Conservation (phyloP, 2,329 filamentous ascomycete genomes). For the Dryadomyces sulphureus region DNA sequence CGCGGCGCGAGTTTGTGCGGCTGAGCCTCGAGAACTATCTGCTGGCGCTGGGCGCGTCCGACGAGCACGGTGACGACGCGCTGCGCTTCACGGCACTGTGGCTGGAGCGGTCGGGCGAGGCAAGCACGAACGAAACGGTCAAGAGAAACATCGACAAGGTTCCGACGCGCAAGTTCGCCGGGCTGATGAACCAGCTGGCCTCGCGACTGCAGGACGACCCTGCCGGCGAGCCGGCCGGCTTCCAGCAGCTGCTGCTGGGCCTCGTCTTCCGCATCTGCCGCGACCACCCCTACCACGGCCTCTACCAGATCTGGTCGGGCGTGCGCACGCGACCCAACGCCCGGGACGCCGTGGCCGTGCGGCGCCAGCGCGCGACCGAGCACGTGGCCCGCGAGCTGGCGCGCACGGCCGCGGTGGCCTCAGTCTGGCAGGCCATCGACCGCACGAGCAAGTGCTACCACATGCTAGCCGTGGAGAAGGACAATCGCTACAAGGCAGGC, state of each 20-base stretch:
- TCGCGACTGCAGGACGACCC: constrained; percentile 67
- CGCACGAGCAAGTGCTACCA: constrained; percentile 56
- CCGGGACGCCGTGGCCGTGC: constrained; percentile 60
- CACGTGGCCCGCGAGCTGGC: constrained; percentile 48
- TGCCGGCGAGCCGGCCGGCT: constrained; percentile 23
- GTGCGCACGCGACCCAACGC: constrained; percentile 52
- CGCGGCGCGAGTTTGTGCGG: constrained; percentile 68
- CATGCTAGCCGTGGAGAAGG: constrained; percentile 47
- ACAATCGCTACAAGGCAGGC: constrained; percentile 52
- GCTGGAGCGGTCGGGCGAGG: constrained; percentile 72
- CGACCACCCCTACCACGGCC: constrained; percentile 91
- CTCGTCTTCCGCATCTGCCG: constrained; percentile 73
- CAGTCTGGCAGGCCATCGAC: constrained; percentile 57
- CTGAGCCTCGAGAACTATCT: constrained; percentile 90
- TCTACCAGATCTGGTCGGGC: constrained; percentile 90
- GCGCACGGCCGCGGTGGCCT: constrained; percentile 32
- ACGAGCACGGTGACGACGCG: constrained; percentile 78
- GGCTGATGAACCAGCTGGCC: constrained; percentile 88
- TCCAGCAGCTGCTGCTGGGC: constrained; percentile 60
- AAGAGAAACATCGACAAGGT: constrained; percentile 55
- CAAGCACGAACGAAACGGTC: constrained; percentile 65
- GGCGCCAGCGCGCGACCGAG: constrained; percentile 59
- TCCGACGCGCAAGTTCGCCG: constrained; percentile 80
- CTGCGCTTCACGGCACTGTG: constrained; percentile 88
- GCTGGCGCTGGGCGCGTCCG: constrained; percentile 67